Base-by-base conservation (phyloP, 345 rosid genomes). In the Gossypium mustelinum region DNA sequence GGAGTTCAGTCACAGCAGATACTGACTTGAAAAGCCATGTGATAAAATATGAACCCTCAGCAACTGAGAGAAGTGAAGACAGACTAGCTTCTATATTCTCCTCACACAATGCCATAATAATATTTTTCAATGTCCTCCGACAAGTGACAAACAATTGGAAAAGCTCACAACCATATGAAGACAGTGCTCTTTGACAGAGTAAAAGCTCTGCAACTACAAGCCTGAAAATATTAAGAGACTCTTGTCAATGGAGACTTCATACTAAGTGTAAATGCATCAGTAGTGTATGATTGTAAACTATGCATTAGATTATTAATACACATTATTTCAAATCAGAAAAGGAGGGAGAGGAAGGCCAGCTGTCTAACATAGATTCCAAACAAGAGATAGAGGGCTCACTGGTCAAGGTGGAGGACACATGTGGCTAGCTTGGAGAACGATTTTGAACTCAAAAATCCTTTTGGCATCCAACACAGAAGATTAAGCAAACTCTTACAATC, bases 21-120 rank as follows among this genome's bases (percentile, higher is more conserved):
- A 81, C 86, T 8, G 98, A 93, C 83, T 89, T 88, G 77, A 85
- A 84, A 81, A 95, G 87, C 99, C 99, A 95, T 59, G 76, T 75
- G 44, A 83, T 77, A 75, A 87, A 83, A 79, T 76, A 69, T 61
- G 80, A 76, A 78, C 59, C 84, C 78, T 88, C 89, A 47, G 84
- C 77, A 58, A 88, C 66, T 27, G 87, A 69, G 66, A 70, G 65
- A 68, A 64, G 70, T 50, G 84, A 76, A 70, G 82, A 80, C 73
- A 77, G 68, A 76, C 74, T 60, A 73, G 73, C 69, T 77, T 74
- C 81, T 17, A 77, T 57, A 67, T 79, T 84, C 73, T 86, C 84
- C 75, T 85, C 83, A 52, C 81, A 84, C 68, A 85, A 87, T 77
- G 78, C 74, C 82, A 81, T 83, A 62, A 84, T 60, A 74, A 88